Conservation (phyloP, 192 early-diverging fungal species). For the Linnemannia hyalina region DNA sequence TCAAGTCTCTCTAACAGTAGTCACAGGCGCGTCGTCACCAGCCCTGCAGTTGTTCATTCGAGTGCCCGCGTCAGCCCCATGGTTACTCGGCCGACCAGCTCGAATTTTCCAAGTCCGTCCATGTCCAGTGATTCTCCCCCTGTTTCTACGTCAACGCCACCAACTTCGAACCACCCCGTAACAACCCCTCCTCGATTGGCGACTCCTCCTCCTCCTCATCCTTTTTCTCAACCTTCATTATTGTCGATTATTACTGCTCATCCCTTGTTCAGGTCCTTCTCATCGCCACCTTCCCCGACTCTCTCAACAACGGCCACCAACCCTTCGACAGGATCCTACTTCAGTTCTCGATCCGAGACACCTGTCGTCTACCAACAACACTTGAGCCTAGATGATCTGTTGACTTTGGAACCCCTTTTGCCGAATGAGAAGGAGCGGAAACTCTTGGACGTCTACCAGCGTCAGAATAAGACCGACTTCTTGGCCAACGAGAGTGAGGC, state of each 20-base stretch:
- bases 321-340: not conserved
- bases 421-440: conserved; percentile 41
- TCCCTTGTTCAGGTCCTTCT: conserved; percentile 32
- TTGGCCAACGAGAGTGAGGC: conserved; percentile 26
- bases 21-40: not conserved
- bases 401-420: conserved; percentile 42
- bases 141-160: not conserved
- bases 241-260: conserved; percentile 16
- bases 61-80: not conserved
- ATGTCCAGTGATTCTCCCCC: not conserved
- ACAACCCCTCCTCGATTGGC: not conserved
- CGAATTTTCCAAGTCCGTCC: conserved; percentile 24
- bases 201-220: not conserved
- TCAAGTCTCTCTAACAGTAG: not conserved
- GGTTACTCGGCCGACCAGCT: conserved; percentile 9
- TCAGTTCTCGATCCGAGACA: conserved; percentile 35
- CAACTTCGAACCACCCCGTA: not conserved
- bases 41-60: not conserved
- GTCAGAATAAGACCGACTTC: conserved; percentile 37
- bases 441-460: conserved; percentile 26
- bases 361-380: conserved; percentile 40
- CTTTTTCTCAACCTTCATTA: not conserved
- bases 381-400: conserved; percentile 35
- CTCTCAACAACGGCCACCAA: not conserved
- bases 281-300: conserved; percentile 6